These are phyloP conservation scores for Turritis glabra DNA, from an alignment of 345 rosid species.

Conservation along the genomic window DNA sequence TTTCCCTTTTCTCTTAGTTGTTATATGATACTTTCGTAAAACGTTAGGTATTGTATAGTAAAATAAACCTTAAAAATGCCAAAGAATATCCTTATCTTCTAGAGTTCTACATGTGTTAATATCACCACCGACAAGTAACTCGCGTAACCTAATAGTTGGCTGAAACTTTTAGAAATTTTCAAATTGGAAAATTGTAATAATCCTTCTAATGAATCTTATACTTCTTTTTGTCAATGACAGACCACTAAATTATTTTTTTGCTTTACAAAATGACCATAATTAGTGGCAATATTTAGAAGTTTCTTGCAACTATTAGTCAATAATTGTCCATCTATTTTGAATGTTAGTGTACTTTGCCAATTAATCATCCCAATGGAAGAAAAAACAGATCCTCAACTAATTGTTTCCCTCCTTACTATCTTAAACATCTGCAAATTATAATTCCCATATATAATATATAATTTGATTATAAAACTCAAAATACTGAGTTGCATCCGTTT, in stretches of 20 bases:
- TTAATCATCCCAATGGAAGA: neutral
- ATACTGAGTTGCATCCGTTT: neutral
- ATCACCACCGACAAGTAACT: conserved; percentile 34
- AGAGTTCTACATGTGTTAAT: conserved; percentile 8
- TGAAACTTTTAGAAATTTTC: neutral
- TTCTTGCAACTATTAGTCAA: conserved; percentile 20
- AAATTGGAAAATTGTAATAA: conserved; percentile 3
- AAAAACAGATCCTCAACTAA: neutral
- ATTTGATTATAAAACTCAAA: neutral
- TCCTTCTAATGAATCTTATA: neutral
- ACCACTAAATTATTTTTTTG: neutral
- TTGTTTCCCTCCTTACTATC: neutral
- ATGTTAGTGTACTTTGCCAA: conserved; percentile 5
- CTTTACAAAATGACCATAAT: conserved; percentile 24
- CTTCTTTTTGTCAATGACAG: conserved; percentile 19
- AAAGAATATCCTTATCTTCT: conserved; percentile 36
- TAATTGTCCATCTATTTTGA: conserved; percentile 9
- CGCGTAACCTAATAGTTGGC: conserved; percentile 27
- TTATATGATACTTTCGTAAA: conserved; percentile 15
- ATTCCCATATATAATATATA: neutral
- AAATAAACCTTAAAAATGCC: conserved; percentile 36
- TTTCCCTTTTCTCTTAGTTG: conserved; percentile 1
- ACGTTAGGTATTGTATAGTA: conserved; percentile 20
- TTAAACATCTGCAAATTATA: neutral
- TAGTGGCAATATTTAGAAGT: conserved; percentile 15